These are phyloP conservation scores for Acer yangbiense DNA, from an alignment of 345 rosid species.

Conservation along the genomic window DNA sequence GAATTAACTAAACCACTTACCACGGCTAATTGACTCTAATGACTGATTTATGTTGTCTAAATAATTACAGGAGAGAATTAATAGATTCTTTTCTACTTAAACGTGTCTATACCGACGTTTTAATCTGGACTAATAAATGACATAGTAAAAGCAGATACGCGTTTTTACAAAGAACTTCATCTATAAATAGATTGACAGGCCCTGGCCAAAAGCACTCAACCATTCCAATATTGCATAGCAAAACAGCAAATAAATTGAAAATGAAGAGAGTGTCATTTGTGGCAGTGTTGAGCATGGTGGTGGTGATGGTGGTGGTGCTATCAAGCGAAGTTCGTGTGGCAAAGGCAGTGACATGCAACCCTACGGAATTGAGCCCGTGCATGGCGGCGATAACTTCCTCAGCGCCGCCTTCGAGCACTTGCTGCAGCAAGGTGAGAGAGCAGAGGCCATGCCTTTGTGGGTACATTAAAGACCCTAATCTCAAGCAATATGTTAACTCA, in stretches of 20 bases:
- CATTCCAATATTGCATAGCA: not conserved
- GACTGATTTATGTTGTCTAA: too few relatives aligned
- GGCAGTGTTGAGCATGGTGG: conserved; percentile 4
- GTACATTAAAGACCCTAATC: conserved; percentile 50
- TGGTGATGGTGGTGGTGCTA: not conserved
- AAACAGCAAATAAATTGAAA: not conserved
- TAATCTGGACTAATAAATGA: too few relatives aligned
- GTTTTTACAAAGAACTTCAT: not conserved
- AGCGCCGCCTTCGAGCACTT: conserved; percentile 38
- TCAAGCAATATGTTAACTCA: conserved; percentile 41
- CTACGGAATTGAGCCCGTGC: conserved; percentile 60
- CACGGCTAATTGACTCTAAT: not conserved
- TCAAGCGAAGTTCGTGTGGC: conserved; percentile 19
- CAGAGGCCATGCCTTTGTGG: conserved; percentile 71
- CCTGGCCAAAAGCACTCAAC: not conserved
- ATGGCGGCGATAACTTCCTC: conserved; percentile 35
- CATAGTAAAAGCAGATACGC: too few relatives aligned
- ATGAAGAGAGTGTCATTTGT: conserved; percentile 11
- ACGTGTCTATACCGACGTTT: too few relatives aligned
- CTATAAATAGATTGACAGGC: not conserved
- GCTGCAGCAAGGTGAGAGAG: conserved; percentile 63
- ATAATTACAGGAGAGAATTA: too few relatives aligned
- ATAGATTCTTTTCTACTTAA: too few relatives aligned
- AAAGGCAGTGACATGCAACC: conserved; percentile 53
- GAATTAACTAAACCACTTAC: too few relatives aligned